These are phyloP conservation scores for Hypoxylon fuscum DNA, from an alignment of 495 filamentous ascomycete species.

Conservation along the genomic window DNA sequence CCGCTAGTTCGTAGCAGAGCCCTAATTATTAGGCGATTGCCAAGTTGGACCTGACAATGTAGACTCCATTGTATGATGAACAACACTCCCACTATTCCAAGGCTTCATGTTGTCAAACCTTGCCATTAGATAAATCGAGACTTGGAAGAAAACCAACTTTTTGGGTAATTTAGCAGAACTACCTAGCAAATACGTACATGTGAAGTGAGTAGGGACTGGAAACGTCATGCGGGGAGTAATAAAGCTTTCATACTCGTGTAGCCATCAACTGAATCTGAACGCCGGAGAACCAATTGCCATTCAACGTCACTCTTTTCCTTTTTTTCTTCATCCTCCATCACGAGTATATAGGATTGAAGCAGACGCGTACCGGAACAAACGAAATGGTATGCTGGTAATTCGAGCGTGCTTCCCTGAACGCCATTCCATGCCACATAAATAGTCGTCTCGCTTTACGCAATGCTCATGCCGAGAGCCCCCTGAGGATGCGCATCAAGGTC, in stretches of 20 bases:
- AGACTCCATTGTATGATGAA: no score
- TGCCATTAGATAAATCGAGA: no score
- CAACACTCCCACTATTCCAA: no score
- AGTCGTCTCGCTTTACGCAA: conserved; percentile 25
- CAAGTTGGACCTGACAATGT: no score
- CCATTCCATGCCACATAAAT: conserved; percentile 22
- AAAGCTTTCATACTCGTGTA: conserved; percentile 28
- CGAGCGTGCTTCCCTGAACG: conserved; percentile 25
- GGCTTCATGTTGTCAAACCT: no score
- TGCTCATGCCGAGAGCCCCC: conserved; percentile 36
- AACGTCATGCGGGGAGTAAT: conserved; percentile 9
- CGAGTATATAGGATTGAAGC: conserved; percentile 10
- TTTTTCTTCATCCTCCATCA: conserved; percentile 16
- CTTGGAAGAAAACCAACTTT: not conserved
- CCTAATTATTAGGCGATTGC: no score
- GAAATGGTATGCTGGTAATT: conserved; percentile 27
- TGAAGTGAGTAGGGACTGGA: conserved; percentile 15
- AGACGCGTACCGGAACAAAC: conserved; percentile 8
- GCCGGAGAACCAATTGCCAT: conserved; percentile 26
- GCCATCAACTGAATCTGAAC: conserved; percentile 8
- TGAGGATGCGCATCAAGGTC: conserved; percentile 79
- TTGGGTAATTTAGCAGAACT: conserved; percentile 9
- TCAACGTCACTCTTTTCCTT: conserved; percentile 31
- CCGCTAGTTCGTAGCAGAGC: no score
- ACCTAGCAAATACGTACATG: conserved; percentile 21